Conservation (phyloP, 805 yeast species). For the Ogataea angusta region DNA sequence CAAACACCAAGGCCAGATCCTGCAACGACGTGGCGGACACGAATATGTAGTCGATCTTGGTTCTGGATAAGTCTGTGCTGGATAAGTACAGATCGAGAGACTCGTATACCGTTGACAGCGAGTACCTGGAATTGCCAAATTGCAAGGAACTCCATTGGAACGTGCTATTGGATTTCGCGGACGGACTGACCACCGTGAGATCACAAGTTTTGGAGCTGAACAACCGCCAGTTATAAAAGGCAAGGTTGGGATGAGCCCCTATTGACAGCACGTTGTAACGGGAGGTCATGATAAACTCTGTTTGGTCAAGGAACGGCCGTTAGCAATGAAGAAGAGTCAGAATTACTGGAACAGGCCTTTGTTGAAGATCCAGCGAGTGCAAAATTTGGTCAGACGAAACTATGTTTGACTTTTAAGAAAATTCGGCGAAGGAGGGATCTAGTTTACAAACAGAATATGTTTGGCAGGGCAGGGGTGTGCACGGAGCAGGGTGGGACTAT, state of each 20-base stretch:
- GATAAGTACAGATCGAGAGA: slow-evolving; percentile 28
- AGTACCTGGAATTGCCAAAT: slow-evolving; percentile 33
- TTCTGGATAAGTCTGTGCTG: slow-evolving; percentile 11
- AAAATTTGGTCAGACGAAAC: slow-evolving; percentile 5
- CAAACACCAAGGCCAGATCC: slow-evolving; percentile 43
- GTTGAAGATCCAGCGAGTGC: neutral
- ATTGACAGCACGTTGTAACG: slow-evolving; percentile 36
- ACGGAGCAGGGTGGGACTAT: slow-evolving; percentile 8
- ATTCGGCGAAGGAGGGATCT: slow-evolving; percentile 11
- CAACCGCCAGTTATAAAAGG: slow-evolving; percentile 59
- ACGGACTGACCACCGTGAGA: slow-evolving; percentile 40
- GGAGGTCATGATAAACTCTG: slow-evolving; percentile 17
- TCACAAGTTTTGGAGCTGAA: slow-evolving; percentile 42
- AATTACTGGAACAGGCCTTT: neutral
- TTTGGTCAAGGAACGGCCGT: neutral
- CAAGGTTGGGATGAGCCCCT: slow-evolving; percentile 56
- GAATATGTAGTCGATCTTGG: slow-evolving; percentile 42
- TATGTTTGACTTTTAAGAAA: slow-evolving; percentile 7
- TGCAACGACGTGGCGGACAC: slow-evolving; percentile 49
- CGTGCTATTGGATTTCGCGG: slow-evolving; percentile 12
- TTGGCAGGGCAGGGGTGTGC: slow-evolving; percentile 4
- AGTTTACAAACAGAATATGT: slow-evolving; percentile 3
- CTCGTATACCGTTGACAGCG: slow-evolving; percentile 19
- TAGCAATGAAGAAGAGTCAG: neutral
- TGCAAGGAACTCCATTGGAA: slow-evolving; percentile 32